A percentile compares a stretch with the other conserved stretches of the same genome.
These are phyloP conservation scores for Hypoxylon intermedium DNA, from an alignment of 495 filamentous ascomycete genomes.

Conservation along the genomic window DNA sequence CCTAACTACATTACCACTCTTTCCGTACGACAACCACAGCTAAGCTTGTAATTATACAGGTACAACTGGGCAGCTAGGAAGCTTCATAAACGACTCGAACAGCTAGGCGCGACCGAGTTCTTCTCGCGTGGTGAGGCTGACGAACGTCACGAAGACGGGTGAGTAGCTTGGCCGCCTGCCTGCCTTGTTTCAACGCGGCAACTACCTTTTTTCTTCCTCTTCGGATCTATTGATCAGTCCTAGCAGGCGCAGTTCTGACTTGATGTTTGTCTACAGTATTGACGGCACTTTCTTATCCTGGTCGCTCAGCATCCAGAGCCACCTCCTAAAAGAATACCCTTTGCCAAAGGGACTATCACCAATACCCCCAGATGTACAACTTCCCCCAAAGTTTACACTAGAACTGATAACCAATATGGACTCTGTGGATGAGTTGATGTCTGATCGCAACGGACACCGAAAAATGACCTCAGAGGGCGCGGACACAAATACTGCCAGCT, in stretches of 20 bases:
- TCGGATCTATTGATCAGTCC: not conserved
- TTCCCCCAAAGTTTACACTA: constrained; percentile 83
- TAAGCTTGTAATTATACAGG: constrained; percentile 51
- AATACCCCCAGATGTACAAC: constrained; percentile 75
- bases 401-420: constrained; percentile 47
- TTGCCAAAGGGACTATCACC: constrained; percentile 68
- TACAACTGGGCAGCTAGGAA: constrained; percentile 95
- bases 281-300: constrained; percentile 86
- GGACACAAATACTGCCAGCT: not conserved
- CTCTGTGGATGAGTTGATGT: constrained; percentile 21
- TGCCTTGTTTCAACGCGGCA: not conserved
- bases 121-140: constrained; percentile 85
- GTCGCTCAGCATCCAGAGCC: constrained; percentile 68
- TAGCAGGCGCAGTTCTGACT: constrained; percentile 7
- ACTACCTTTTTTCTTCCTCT: not conserved
- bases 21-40: not conserved
- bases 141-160: constrained; percentile 93
- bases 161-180: constrained; percentile 37
- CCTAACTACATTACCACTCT: constrained; percentile 11
- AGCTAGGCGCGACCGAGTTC: constrained; percentile 82
- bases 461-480: not conserved
- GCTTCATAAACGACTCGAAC: constrained; percentile 80
- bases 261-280: constrained; percentile 47
- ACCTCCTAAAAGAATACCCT: constrained; percentile 71
- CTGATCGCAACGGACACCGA: constrained; percentile 8